phyloP scores from a whole-genome alignment of 371 early-diverging fungal species.

The Zychaea mexicana region DNA sequence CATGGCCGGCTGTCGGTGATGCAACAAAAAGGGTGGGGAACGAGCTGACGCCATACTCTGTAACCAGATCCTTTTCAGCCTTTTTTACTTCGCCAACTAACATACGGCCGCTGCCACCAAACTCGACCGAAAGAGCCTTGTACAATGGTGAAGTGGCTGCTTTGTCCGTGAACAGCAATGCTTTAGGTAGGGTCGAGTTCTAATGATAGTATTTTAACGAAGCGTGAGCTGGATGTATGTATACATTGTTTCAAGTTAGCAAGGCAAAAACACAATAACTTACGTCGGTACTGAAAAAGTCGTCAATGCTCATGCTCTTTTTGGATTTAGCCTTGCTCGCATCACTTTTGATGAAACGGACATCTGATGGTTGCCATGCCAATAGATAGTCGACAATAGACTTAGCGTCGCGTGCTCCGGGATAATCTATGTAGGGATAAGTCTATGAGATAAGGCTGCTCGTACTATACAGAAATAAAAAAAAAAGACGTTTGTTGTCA shows the following conservation, averaged over 20 bases:
- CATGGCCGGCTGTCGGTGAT: constrained; percentile 32
- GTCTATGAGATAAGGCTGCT: too few relatives aligned
- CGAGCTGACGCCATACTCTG: constrained; percentile 54
- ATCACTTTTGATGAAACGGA: constrained; percentile 52
- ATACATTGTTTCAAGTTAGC: neutral
- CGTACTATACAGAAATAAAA: too few relatives aligned
- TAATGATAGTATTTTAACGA: neutral
- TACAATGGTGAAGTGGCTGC: constrained; percentile 74
- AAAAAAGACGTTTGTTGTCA: too few relatives aligned
- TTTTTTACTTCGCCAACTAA: constrained; percentile 73
- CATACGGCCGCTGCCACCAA: constrained; percentile 60
- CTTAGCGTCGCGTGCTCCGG: constrained; percentile 79
- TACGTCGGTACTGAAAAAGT: constrained; percentile 57
- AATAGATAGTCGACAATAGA: constrained; percentile 74
- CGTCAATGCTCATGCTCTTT: constrained; percentile 55
- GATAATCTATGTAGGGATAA: constrained; percentile 67
- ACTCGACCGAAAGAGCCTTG: constrained; percentile 84
- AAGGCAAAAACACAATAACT: constrained; percentile 5
- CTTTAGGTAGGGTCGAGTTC: constrained; percentile 60
- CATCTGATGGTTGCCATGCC: constrained; percentile 60
- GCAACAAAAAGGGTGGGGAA: constrained; percentile 73
- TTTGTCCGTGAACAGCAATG: constrained; percentile 80
- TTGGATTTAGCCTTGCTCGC: constrained; percentile 53
- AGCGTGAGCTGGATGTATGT: neutral
- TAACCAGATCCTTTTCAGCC: constrained; percentile 51